phyloP scores from a whole-genome alignment of 2,329 filamentous ascomycete species.

The Colletotrichum neosansevieriae region DNA sequence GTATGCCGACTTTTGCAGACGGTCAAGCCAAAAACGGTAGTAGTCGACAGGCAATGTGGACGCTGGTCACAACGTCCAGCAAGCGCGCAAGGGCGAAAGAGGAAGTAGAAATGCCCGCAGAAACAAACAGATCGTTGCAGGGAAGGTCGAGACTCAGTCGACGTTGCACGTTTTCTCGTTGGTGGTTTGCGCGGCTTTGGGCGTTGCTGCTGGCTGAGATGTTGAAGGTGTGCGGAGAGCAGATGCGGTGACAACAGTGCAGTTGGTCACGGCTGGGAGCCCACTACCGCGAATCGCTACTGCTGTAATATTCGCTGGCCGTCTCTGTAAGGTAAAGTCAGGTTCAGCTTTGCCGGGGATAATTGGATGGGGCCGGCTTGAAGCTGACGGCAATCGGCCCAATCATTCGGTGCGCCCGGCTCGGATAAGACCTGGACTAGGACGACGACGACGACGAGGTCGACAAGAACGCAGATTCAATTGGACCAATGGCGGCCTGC shows the following conservation, averaged over 20 bases:
- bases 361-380: conserved; percentile 26
- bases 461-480: conserved; percentile 14
- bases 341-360: conserved; percentile 24
- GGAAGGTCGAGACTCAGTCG: not conserved
- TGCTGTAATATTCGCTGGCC: not conserved
- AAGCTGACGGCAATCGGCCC: conserved; percentile 28
- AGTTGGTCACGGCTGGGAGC: not conserved
- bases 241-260: conserved; percentile 31
- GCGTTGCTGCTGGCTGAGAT: not conserved
- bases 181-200: conserved; percentile 5
- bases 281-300: not conserved
- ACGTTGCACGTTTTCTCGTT: conserved; percentile 3
- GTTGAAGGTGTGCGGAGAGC: conserved; percentile 7
- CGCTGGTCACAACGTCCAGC: not conserved
- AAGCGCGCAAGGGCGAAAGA: not conserved
- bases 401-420: conserved; percentile 31
- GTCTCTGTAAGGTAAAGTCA: not conserved
- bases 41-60: conserved; percentile 1
- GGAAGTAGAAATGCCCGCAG: not conserved
- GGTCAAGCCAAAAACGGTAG: conserved; percentile 2
- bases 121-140: not conserved
- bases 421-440: conserved; percentile 13
- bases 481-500: conserved; percentile 22
- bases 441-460: not conserved
- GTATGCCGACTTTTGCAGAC: conserved; percentile 24